Percentiles rank a stretch among this genome's conserved stretches.
phyloP scores from a whole-genome alignment of 73 alveolate species.

The Loxodes magnus region DNA sequence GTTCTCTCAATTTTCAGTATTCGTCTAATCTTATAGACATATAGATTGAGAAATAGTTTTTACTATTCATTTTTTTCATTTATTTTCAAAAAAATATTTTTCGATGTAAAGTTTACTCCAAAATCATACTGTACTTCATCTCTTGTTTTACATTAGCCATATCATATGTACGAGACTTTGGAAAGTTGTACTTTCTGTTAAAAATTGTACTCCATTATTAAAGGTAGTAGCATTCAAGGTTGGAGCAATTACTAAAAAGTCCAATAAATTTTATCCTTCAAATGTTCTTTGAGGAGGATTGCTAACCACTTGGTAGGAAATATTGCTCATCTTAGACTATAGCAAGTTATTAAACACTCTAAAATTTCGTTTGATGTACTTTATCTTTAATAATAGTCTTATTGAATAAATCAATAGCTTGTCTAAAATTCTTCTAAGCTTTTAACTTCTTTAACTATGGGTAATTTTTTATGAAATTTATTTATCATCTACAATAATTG shows the following conservation, averaged over 20 bases:
- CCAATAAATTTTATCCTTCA: too few species aligned
- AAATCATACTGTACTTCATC: slow-evolving; percentile 67
- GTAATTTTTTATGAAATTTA: too few species aligned
- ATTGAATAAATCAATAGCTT: too few species aligned
- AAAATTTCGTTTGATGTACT: too few species aligned
- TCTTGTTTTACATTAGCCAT: slow-evolving; percentile 61
- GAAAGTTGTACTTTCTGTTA: slow-evolving; percentile 57
- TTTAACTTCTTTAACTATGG: too few species aligned
- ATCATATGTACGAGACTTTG: slow-evolving; percentile 68
- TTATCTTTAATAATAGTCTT: too few species aligned
- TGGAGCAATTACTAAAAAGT: slow-evolving; percentile 20
- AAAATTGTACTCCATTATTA: slow-evolving; percentile 60
- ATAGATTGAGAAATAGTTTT: slow-evolving; percentile 66
- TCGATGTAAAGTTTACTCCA: slow-evolving; percentile 48
- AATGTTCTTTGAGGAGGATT: too few species aligned
- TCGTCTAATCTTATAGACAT: slow-evolving; percentile 58
- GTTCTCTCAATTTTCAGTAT: slow-evolving; percentile 11
- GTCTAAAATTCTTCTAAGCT: too few species aligned
- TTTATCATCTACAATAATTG: too few species aligned
- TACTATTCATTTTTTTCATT: slow-evolving; percentile 57
- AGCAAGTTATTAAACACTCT: too few species aligned
- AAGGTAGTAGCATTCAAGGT: slow-evolving; percentile 48
- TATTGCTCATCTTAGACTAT: too few species aligned
- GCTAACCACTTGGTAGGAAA: too few species aligned
- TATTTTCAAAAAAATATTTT: slow-evolving; percentile 57